Percentiles rank a stretch among this genome's conserved stretches.
Evolutionary conservation across 352 stramenopile genomes (phyloP).

Genomic region (Blastocystis hominis): DNA sequence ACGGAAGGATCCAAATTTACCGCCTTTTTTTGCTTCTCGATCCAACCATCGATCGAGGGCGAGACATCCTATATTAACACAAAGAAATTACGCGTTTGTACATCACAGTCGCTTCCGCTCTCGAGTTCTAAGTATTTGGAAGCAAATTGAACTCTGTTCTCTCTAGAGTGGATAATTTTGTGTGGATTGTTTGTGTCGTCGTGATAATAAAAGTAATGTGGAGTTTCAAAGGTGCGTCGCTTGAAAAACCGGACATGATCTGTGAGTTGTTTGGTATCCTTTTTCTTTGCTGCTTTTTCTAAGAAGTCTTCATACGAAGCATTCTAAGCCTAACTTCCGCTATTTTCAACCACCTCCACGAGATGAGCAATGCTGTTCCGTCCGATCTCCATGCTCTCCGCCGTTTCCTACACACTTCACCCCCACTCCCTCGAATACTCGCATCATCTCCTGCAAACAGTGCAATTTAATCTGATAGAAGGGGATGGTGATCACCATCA

Average conservation of each 20-base stretch:
- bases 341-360: not conserved
- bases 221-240: not conserved
- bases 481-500: not conserved
- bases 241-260: not conserved
- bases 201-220: constrained; percentile 20
- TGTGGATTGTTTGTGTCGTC: constrained; percentile 30
- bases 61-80: constrained; percentile 17
- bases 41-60: not conserved
- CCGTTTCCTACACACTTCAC: not conserved
- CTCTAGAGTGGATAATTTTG: not conserved
- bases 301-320: not conserved
- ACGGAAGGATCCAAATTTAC: not conserved
- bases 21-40: not conserved
- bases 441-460: not conserved
- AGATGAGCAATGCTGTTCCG: not conserved
- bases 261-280: not conserved
- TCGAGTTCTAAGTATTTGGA: not conserved
- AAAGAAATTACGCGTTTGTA: not conserved
- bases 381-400: not conserved
- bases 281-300: not conserved
- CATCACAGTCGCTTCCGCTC: constrained; percentile 32
- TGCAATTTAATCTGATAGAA: constrained; percentile 11
- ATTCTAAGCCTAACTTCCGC: not conserved
- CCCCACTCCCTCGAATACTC: not conserved
- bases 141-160: not conserved